A percentile compares a stretch with the other conserved stretches of the same genome.
Evolutionary conservation across 2,329 filamentous ascomycete species (phyloP).

Genomic region (Aspergillus neoniger): DNA sequence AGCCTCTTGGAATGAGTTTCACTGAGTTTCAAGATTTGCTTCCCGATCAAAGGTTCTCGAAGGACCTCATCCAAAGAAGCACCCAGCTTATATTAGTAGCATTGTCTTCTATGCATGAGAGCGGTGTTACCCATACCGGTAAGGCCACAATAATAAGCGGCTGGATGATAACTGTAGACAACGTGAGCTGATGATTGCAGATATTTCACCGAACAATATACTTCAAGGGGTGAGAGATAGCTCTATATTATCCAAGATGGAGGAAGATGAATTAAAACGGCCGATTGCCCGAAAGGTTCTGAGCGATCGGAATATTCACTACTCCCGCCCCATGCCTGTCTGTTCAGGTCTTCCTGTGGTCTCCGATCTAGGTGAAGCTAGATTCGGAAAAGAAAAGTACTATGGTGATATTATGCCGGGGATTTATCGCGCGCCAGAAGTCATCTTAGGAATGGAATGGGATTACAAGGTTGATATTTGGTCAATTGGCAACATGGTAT

Average conservation of each 20-base stretch:
- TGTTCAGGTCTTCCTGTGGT: constrained; percentile 25
- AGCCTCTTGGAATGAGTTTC: constrained; percentile 26
- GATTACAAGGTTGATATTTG: constrained; percentile 35
- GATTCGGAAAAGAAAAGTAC: constrained; percentile 19
- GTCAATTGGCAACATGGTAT: constrained; percentile 32
- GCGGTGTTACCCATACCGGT: constrained; percentile 30
- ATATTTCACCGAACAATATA: constrained; percentile 37
- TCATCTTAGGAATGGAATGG: constrained; percentile 36
- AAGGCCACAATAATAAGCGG: not conserved
- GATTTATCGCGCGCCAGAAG: constrained; percentile 34
- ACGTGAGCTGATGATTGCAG: constrained; percentile 16
- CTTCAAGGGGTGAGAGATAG: constrained; percentile 31
- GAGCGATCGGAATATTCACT: constrained; percentile 32
- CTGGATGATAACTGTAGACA: too few species aligned
- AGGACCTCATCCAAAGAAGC: constrained; percentile 22
- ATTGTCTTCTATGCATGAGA: constrained; percentile 30
- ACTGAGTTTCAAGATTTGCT: constrained; percentile 19
- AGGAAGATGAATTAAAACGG: constrained; percentile 29
- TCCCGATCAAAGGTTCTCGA: constrained; percentile 12
- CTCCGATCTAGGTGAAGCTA: constrained; percentile 33
- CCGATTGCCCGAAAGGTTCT: constrained; percentile 34
- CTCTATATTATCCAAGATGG: constrained; percentile 28
- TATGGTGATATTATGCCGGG: constrained; percentile 30
- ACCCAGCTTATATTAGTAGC: constrained; percentile 22
- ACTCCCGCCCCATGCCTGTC: constrained; percentile 25